Percentiles rank a stretch among this genome's conserved stretches.
Conservation (phyloP, 2,329 filamentous ascomycete genomes). For the Beauveria caledonica region DNA sequence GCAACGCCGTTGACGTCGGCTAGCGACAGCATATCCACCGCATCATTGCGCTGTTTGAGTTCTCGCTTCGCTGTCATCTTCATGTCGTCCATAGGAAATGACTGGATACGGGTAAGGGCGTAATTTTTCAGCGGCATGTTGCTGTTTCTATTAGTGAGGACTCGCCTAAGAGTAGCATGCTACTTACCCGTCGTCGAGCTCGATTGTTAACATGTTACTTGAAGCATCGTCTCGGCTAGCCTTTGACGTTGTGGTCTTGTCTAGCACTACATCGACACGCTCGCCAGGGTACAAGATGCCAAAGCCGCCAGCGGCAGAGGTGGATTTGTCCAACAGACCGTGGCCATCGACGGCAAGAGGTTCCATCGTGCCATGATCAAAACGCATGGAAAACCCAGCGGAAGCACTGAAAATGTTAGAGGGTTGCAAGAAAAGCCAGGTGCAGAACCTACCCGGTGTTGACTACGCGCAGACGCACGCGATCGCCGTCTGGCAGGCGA, state of each 20-base stretch:
- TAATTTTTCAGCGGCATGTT: conserved; percentile 18
- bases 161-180: too few relatives aligned
- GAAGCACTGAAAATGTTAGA: conserved; percentile 8
- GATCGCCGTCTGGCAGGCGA: conserved; percentile 7
- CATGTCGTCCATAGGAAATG: conserved; percentile 12
- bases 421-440: too few relatives aligned
- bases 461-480: conserved; percentile 14
- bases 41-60: not conserved
- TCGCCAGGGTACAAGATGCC: conserved; percentile 18
- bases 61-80: not conserved
- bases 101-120: conserved; percentile 15
- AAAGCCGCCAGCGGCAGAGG: conserved; percentile 10
- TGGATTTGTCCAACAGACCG: conserved; percentile 1
- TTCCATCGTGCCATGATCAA: conserved; percentile 12
- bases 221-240: not conserved
- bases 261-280: conserved; percentile 14
- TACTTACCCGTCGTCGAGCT: conserved; percentile 8
- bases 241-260: not conserved
- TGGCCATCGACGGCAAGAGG: conserved; percentile 16
- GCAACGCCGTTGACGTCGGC: not conserved
- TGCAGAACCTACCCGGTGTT: conserved; percentile 15
- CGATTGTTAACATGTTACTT: conserved; percentile 1
- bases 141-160: not conserved
- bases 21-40: not conserved
- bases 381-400: conserved; percentile 12